phyloP scores from a whole-genome alignment of 768 basidiomycete species.

The Podaxis sp. region DNA sequence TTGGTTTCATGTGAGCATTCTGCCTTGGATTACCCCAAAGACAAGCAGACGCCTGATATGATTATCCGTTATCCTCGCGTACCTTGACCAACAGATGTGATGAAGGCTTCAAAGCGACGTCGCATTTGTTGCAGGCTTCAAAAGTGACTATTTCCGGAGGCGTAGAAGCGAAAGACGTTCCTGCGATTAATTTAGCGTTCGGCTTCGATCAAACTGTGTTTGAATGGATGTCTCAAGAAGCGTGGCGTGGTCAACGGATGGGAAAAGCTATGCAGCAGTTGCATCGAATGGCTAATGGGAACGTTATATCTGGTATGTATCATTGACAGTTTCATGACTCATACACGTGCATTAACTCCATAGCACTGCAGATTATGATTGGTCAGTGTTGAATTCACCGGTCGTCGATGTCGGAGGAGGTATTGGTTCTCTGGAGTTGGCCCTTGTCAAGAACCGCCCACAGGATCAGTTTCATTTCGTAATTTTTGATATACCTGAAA shows the following conservation, averaged over 20 bases:
- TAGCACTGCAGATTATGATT: slow-evolving; percentile 3
- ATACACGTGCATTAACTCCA: neutral
- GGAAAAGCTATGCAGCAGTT: slow-evolving; percentile 12
- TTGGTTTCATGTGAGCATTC: slow-evolving; percentile 7
- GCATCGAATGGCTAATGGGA: slow-evolving; percentile 7
- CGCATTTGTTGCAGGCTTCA: slow-evolving; percentile 5
- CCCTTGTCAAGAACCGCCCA: neutral
- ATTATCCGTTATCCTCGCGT: neutral
- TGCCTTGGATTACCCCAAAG: neutral
- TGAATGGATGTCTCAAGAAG: slow-evolving; percentile 12
- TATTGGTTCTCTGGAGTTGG: slow-evolving; percentile 4
- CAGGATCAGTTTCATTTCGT: neutral
- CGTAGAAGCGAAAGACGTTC: neutral
- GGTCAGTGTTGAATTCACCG: neutral
- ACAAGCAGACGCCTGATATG: neutral
- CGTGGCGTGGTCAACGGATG: slow-evolving; percentile 6
- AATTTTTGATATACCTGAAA: slow-evolving; percentile 4
- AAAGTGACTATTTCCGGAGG: neutral
- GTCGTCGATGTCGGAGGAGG: slow-evolving; percentile 9
- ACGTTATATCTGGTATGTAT: neutral
- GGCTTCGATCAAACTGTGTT: slow-evolving; percentile 7
- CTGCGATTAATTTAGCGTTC: neutral
- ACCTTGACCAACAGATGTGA: neutral
- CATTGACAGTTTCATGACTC: neutral
- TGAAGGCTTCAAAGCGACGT: slow-evolving; percentile 12